Conservation (phyloP, 768 basidiomycete species). For the Calvatia gigantea region DNA sequence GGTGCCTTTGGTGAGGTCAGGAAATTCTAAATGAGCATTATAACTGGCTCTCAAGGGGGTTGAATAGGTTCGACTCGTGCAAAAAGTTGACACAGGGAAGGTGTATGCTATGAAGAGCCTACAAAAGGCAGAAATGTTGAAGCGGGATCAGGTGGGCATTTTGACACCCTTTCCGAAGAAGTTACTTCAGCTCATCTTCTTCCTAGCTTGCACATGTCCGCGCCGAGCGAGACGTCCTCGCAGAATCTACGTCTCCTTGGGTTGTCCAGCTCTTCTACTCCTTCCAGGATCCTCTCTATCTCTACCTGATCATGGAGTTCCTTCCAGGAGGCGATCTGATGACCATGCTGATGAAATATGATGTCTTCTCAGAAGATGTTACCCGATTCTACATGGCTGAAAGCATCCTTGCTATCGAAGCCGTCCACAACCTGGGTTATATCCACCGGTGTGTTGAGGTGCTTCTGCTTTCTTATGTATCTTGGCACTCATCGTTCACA, state of each 20-base stretch:
- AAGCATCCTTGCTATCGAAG: constrained; percentile 96
- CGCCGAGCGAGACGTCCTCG: constrained; percentile 93
- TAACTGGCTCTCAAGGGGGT: constrained; percentile 3
- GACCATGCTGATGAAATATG: constrained; percentile 99
- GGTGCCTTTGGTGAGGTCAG: constrained; percentile 96
- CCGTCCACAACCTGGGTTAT: constrained; percentile 97
- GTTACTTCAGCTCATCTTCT: constrained; percentile 1
- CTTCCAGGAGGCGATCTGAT: constrained; percentile 94
- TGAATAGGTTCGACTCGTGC: constrained; percentile 82
- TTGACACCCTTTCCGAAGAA: neutral
- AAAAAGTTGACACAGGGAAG: constrained; percentile 96
- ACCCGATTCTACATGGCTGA: constrained; percentile 99
- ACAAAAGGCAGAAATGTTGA: constrained; percentile 98
- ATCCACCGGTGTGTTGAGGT: constrained; percentile 79
- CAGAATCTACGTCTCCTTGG: constrained; percentile 96
- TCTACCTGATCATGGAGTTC: constrained; percentile 94
- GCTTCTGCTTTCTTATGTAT: neutral
- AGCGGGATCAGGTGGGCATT: constrained; percentile 86
- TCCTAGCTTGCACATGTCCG: constrained; percentile 91
- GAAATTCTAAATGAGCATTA: constrained; percentile 14
- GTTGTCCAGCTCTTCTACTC: constrained; percentile 98
- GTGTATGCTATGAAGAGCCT: constrained; percentile 99
- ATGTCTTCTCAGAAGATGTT: constrained; percentile 97
- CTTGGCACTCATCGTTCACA: constrained; percentile 4
- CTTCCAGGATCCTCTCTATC: constrained; percentile 93